phyloP scores from a whole-genome alignment of 2,329 filamentous ascomycete species.

The Fusarium sp. region DNA sequence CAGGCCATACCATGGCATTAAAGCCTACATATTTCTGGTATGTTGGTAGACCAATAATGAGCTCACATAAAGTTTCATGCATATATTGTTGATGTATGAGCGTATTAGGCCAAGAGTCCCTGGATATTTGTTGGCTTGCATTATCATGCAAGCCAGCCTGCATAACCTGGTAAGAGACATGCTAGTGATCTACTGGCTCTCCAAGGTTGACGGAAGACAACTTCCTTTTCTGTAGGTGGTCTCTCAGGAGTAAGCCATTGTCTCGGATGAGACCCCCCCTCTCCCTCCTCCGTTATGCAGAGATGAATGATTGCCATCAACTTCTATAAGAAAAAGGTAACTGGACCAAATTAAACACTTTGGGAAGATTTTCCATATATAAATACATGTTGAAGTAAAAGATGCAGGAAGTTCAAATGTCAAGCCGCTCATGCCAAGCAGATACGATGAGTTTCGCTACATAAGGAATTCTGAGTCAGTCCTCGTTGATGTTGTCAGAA shows the following conservation, averaged over 20 bases:
- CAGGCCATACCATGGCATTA: background rate
- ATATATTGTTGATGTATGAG: background rate
- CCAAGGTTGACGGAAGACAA: background rate
- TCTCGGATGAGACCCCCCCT: background rate
- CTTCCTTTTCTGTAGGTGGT: background rate
- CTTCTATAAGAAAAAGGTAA: background rate
- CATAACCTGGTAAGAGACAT: background rate
- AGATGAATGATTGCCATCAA: background rate
- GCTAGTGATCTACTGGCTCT: background rate
- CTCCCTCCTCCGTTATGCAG: background rate
- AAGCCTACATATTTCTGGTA: background rate
- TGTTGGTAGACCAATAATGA: background rate
- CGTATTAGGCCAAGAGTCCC: background rate
- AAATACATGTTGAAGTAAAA: background rate
- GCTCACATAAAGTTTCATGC: background rate
- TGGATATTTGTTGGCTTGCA: background rate
- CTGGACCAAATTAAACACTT: background rate
- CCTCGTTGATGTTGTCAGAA: background rate
- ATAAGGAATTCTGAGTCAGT: background rate
- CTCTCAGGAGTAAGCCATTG: background rate
- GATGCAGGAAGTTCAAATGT: background rate
- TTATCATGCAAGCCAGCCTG: background rate
- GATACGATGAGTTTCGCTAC: background rate
- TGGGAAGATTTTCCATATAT: background rate
- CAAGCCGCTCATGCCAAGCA: background rate